Evolutionary conservation across 2,329 filamentous ascomycete species (phyloP).

Genomic region (Alternaria sp.): DNA sequence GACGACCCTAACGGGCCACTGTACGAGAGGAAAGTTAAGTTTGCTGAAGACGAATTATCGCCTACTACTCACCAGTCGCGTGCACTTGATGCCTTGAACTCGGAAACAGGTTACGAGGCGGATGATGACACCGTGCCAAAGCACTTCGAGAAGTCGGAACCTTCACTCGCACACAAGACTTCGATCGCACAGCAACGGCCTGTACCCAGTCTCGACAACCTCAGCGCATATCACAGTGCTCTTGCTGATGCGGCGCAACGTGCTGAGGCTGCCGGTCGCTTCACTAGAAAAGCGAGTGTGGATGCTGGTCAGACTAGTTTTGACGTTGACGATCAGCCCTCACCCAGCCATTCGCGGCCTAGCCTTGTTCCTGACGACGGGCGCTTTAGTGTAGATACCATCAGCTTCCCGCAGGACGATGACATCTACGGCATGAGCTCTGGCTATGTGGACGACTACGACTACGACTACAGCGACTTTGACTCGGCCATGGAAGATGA

Average conservation of each 20-base stretch:
- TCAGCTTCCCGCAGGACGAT: conserved; percentile 48
- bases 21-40: conserved; percentile 59
- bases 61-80: conserved; percentile 25
- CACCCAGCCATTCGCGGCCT: conserved; percentile 47
- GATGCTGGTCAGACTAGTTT: conserved; percentile 39
- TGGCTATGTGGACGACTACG: conserved; percentile 55
- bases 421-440: conserved; percentile 47
- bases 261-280: conserved; percentile 78
- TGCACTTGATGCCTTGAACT: conserved; percentile 21
- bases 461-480: conserved; percentile 70
- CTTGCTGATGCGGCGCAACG: conserved; percentile 81
- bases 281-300: conserved; percentile 67
- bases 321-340: conserved; percentile 46
- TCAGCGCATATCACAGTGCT: conserved; percentile 82
- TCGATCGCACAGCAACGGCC: conserved; percentile 46
- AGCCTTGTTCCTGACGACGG: conserved; percentile 61
- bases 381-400: conserved; percentile 57
- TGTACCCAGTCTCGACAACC: conserved; percentile 54
- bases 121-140: conserved; percentile 43
- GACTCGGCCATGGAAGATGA: conserved; percentile 68
- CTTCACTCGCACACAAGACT: conserved; percentile 63
- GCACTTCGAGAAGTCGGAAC: conserved; percentile 43
- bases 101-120: conserved; percentile 43
- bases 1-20: conserved; percentile 61
- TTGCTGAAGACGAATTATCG: conserved; percentile 26